Evolutionary conservation across 331 rosid genomes (phyloP), one percentile per base, ranked within the genome.

Genomic region (Erythrophleum ivorense): DNA sequence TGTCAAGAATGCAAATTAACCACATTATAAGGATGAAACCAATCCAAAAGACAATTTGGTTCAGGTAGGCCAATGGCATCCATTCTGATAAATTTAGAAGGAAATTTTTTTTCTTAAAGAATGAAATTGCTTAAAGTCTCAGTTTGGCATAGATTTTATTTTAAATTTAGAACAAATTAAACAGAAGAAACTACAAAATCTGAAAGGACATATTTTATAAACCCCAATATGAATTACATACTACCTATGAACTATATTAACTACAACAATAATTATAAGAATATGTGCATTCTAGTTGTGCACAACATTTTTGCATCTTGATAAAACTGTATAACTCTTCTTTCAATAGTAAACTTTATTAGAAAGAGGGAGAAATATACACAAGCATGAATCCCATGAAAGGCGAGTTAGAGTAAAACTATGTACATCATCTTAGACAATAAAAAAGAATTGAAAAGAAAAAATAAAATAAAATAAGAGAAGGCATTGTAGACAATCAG

Each of bases 1-100:
- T 49, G 7, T 46, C 48, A 34, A 62, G 31, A 40, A 74, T 67
- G 50, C 50, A 75, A 73, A 72, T 33, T 75, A 68, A 81, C 78
- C 29, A 45, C 71, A 78, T 3, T 74, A 36, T 43, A 73, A 15
- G 6, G n/a, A 77, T 46, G 57, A 49, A 68, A 18, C 29, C 67
- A 68, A 24, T 62, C 85, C 53, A 71, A 71, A 68, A 29, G 40
- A 76, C 38, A 62, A 8, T 78, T 52, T 19, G 31, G 29, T 49
- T 67, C 62, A 24, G 54, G 50, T 21, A 68, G 6, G 55, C 46
- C 70, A 68, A 24, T 40, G 34, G 79, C 53, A 41, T 41, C 12
- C 40, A 45, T 40, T 73, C 65, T 53, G 9, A 13, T 49, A 48
- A 57, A 74, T 18, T 29, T 67, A 38, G 16, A 70, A 67, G 62